Evolutionary conservation across 1,139 yeast genomes (phyloP).

Genomic region (Kluyveromyces marxianus): DNA sequence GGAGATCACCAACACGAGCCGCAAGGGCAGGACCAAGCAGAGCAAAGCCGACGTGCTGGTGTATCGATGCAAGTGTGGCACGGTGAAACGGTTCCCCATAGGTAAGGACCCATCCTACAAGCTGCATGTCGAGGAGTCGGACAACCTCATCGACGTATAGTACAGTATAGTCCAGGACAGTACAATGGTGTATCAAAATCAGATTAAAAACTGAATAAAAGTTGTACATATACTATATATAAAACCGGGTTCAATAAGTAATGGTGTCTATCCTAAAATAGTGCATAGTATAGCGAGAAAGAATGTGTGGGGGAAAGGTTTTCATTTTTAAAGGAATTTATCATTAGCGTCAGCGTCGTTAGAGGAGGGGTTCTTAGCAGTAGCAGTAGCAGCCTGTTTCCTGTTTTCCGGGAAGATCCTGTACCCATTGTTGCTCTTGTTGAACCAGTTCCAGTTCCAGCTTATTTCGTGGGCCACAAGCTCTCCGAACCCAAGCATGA

Average conservation of each 20-base stretch:
- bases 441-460: slow-evolving; percentile 68
- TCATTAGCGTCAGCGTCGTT: slow-evolving; percentile 2
- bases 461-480: slow-evolving; percentile 91
- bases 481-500: slow-evolving; percentile 97
- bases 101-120: slow-evolving; percentile 20
- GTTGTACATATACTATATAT: background rate
- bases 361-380: background rate
- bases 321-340: slow-evolving; percentile 6
- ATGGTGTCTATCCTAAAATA: too few species aligned
- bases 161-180: background rate
- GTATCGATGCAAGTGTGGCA: slow-evolving; percentile 22
- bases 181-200: background rate
- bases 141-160: slow-evolving; percentile 8
- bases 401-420: slow-evolving; percentile 22
- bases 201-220: background rate
- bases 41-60: slow-evolving; percentile 14
- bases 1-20: slow-evolving; percentile 8
- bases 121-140: slow-evolving; percentile 19
- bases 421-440: slow-evolving; percentile 47
- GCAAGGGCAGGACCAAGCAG: slow-evolving; percentile 4
- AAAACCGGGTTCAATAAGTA: too few species aligned
- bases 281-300: too few species aligned
- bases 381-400: slow-evolving; percentile 3
- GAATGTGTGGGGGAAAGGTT: too few species aligned
- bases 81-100: slow-evolving; percentile 18